A percentile compares a stretch with the other conserved stretches of the same genome.
These are phyloP conservation scores for Byssochlamys sp. DNA, from an alignment of 2,329 filamentous ascomycete genomes.

Conservation along the genomic window DNA sequence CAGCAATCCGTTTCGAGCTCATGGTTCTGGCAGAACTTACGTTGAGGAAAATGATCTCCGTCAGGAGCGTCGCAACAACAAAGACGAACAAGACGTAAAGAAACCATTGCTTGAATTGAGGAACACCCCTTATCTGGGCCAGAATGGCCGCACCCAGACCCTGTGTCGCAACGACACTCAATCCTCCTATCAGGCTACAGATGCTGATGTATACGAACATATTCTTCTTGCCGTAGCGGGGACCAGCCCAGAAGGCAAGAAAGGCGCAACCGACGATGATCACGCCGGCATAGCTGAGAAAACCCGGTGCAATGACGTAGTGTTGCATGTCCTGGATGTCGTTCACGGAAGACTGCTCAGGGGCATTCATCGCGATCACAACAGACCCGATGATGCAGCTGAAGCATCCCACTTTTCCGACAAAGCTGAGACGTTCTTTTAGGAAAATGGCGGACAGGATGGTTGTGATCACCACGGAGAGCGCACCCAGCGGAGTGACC, in stretches of 20 bases:
- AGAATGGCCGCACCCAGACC: slow-evolving; percentile 85
- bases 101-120: slow-evolving; percentile 97
- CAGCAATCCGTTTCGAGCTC: neutral
- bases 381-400: slow-evolving; percentile 88
- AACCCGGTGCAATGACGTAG: slow-evolving; percentile 77
- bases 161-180: slow-evolving; percentile 91
- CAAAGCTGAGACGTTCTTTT: slow-evolving; percentile 88
- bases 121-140: slow-evolving; percentile 67
- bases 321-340: slow-evolving; percentile 87
- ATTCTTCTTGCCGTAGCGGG: slow-evolving; percentile 85
- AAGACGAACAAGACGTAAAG: slow-evolving; percentile 85
- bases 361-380: slow-evolving; percentile 89
- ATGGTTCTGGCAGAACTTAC: slow-evolving; percentile 48
- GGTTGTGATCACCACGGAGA: slow-evolving; percentile 86
- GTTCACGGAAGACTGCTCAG: slow-evolving; percentile 69
- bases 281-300: slow-evolving; percentile 73
- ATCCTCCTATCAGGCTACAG: slow-evolving; percentile 84
- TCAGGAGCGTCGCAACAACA: slow-evolving; percentile 76
- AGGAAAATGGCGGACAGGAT: slow-evolving; percentile 88
- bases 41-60: slow-evolving; percentile 91
- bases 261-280: slow-evolving; percentile 64
- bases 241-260: slow-evolving; percentile 70
- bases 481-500: slow-evolving; percentile 80
- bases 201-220: slow-evolving; percentile 97
- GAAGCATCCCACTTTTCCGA: slow-evolving; percentile 93